phyloP scores from a whole-genome alignment of 2,329 filamentous ascomycete species.

The Fusarium sp. region DNA sequence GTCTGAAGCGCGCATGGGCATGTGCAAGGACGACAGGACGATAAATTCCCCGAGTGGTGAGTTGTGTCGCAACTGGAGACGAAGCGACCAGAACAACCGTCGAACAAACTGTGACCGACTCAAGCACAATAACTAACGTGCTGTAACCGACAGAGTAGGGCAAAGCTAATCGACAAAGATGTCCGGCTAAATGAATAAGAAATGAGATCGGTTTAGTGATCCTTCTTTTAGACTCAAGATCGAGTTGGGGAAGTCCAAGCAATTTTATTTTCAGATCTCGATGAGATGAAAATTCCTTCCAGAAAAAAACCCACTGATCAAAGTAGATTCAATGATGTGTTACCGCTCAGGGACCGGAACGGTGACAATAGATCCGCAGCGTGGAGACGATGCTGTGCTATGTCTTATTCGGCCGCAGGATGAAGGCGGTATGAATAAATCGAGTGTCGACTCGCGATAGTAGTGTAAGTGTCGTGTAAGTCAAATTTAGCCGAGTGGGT shows the following conservation, averaged over 20 bases:
- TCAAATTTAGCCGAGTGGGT: slow-evolving; percentile 35
- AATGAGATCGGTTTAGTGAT: slow-evolving; percentile 9
- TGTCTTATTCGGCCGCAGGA: slow-evolving; percentile 33
- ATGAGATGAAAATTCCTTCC: slow-evolving; percentile 38
- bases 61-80: slow-evolving; percentile 30
- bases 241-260: slow-evolving; percentile 19
- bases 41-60: slow-evolving; percentile 40
- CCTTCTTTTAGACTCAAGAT: slow-evolving; percentile 32
- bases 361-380: slow-evolving; percentile 39
- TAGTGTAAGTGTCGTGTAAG: slow-evolving; percentile 40
- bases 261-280: slow-evolving; percentile 35
- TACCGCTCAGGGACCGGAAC: slow-evolving; percentile 42
- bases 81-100: slow-evolving; percentile 8
- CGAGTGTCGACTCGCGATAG: slow-evolving; percentile 31
- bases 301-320: slow-evolving; percentile 35
- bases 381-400: slow-evolving; percentile 44
- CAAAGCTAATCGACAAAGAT: slow-evolving; percentile 13
- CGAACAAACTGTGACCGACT: slow-evolving; percentile 21
- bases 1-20: slow-evolving; percentile 38
- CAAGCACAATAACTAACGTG: slow-evolving; percentile 7
- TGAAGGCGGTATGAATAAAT: slow-evolving; percentile 38
- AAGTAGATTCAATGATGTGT: slow-evolving; percentile 38
- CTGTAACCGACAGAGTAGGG: slow-evolving; percentile 4
- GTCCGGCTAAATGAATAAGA: slow-evolving; percentile 7
- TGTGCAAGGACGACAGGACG: slow-evolving; percentile 46